Conservation (phyloP, 176 grass and related monocot species). For the Musa itinerans region DNA sequence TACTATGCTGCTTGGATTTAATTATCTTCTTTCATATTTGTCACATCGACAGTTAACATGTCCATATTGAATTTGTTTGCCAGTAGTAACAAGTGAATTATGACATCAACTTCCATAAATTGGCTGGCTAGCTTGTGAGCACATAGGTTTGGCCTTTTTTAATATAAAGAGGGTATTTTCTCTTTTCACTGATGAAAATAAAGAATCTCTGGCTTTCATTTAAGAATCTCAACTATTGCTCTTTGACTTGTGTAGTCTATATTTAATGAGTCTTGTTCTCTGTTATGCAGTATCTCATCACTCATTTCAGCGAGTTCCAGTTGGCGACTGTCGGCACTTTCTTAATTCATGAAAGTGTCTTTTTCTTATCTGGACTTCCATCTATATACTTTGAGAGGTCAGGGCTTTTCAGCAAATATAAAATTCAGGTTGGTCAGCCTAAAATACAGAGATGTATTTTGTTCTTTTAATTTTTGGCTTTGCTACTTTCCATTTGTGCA, state of each 20-base stretch:
- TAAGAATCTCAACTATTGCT: background rate
- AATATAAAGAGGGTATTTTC: background rate
- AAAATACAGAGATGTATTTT: background rate
- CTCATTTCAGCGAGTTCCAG: constrained; percentile 13
- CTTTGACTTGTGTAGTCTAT: too few relatives aligned
- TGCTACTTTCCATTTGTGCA: background rate
- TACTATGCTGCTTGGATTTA: too few relatives aligned
- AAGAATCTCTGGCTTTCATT: background rate
- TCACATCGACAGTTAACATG: too few relatives aligned
- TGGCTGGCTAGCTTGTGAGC: background rate
- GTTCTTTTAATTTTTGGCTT: background rate
- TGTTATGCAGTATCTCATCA: constrained; percentile 4
- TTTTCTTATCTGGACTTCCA: constrained; percentile 3
- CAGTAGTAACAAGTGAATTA: too few relatives aligned
- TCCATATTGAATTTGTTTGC: too few relatives aligned
- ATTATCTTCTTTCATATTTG: too few relatives aligned
- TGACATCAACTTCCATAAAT: background rate
- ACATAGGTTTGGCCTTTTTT: too few relatives aligned
- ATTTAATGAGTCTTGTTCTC: background rate
- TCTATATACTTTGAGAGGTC: constrained; percentile 7
- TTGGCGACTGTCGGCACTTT: background rate
- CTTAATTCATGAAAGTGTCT: constrained; percentile 11
- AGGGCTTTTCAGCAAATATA: constrained; percentile 10
- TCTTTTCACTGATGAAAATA: background rate
- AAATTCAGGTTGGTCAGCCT: constrained; percentile 1